Evolutionary conservation across 2,329 filamentous ascomycete genomes (phyloP).

Genomic region (Beauveria medogensis): DNA sequence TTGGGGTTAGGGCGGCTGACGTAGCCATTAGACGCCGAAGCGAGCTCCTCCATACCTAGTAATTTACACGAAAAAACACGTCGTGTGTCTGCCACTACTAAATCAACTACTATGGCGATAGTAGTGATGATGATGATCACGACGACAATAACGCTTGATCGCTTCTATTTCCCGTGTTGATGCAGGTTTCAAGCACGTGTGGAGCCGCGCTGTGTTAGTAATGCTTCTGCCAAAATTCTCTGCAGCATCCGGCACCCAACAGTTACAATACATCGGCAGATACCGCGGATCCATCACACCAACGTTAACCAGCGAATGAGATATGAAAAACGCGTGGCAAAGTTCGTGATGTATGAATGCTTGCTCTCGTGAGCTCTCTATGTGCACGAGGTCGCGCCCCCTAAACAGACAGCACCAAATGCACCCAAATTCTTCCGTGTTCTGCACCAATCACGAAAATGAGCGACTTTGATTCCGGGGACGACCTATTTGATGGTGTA

Average conservation of each 20-base stretch:
- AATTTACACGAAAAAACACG: too few relatives aligned
- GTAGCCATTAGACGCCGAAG: too few relatives aligned
- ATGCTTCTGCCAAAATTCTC: too few relatives aligned
- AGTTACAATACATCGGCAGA: background rate
- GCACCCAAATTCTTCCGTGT: background rate
- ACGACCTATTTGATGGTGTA: slow-evolving; percentile 19
- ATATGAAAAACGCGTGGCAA: background rate
- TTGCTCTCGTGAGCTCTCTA: background rate
- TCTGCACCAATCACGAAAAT: background rate
- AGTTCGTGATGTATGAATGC: background rate
- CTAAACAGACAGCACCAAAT: background rate
- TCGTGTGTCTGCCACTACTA: too few relatives aligned
- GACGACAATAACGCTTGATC: too few relatives aligned
- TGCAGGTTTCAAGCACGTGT: too few relatives aligned
- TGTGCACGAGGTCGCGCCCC: background rate
- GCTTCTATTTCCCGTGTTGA: too few relatives aligned
- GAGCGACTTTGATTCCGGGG: slow-evolving; percentile 20
- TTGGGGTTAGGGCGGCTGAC: too few relatives aligned
- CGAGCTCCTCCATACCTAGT: too few relatives aligned
- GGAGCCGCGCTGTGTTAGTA: too few relatives aligned
- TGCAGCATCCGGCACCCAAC: background rate
- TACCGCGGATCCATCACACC: background rate
- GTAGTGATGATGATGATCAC: too few relatives aligned
- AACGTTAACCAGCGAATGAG: background rate
- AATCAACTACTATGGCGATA: too few relatives aligned